Evolutionary conservation across 371 early-diverging fungal genomes (phyloP).

Genomic region (Synchytrium microbalum): DNA sequence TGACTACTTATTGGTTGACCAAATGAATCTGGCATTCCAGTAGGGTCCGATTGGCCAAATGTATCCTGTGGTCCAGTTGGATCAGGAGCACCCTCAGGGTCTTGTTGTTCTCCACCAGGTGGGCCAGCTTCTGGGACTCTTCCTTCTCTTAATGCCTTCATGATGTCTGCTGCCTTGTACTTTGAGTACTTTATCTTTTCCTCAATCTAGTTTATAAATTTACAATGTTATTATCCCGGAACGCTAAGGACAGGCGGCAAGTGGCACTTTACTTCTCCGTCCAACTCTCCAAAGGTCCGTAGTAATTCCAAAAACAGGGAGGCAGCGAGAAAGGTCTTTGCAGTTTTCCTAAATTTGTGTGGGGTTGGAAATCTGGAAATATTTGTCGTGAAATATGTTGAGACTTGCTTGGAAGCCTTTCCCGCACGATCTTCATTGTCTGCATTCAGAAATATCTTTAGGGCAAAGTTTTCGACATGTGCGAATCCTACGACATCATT

Average conservation of each 20-base stretch:
- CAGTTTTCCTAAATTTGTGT: constrained; percentile 56
- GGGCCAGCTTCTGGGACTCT: constrained; percentile 60
- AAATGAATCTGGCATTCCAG: not conserved
- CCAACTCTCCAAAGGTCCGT: constrained; percentile 69
- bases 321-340: constrained; percentile 77
- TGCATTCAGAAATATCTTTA: constrained; percentile 82
- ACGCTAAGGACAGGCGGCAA: not conserved
- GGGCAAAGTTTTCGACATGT: constrained; percentile 83
- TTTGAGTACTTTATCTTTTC: constrained; percentile 93
- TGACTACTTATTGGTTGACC: not conserved
- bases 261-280: constrained; percentile 43
- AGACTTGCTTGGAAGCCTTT: constrained; percentile 59
- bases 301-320: constrained; percentile 75
- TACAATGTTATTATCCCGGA: not conserved
- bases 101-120: constrained; percentile 27
- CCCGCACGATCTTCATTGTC: constrained; percentile 87
- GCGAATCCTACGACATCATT: constrained; percentile 72
- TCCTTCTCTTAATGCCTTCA: constrained; percentile 86
- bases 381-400: not conserved
- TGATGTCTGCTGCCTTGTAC: constrained; percentile 89
- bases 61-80: not conserved
- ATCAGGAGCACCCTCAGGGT: not conserved
- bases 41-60: not conserved
- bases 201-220: constrained; percentile 49
- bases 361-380: not conserved